A percentile compares a stretch with the other conserved stretches of the same genome.
Evolutionary conservation across 306 rosid genomes (phyloP).

Genomic region (Malus sylvestris): DNA sequence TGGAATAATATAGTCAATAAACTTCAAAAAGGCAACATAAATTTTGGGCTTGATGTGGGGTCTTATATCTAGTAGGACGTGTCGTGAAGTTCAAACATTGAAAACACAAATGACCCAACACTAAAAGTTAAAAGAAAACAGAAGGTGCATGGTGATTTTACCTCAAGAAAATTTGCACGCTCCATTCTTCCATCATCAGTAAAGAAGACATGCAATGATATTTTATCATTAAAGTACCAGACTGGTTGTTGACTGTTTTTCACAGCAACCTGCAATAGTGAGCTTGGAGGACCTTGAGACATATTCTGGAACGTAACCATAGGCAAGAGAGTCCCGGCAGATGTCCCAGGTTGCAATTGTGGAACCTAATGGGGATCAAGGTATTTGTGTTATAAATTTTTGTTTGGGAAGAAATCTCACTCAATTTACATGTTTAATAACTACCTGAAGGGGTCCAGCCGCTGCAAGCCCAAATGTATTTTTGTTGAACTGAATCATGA

Average conservation of each 20-base stretch:
- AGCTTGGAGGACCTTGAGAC: slow-evolving; percentile 97
- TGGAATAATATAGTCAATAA: neutral
- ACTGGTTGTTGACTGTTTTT: slow-evolving; percentile 93
- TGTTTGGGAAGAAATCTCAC: slow-evolving; percentile 4
- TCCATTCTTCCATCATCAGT: slow-evolving; percentile 97
- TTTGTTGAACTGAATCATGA: slow-evolving; percentile 98
- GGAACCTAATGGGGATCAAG: slow-evolving; percentile 54
- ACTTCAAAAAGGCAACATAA: neutral
- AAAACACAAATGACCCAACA: neutral
- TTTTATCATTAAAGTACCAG: slow-evolving; percentile 86
- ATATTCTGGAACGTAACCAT: slow-evolving; percentile 86
- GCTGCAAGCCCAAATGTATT: slow-evolving; percentile 94
- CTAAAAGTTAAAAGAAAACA: neutral
- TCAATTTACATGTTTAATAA: neutral
- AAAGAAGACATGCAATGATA: slow-evolving; percentile 61
- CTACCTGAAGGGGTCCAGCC: slow-evolving; percentile 85
- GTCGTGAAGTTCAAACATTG: neutral
- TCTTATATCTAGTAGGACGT: neutral
- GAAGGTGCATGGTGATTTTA: slow-evolving; percentile 17
- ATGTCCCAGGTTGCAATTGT: slow-evolving; percentile 72
- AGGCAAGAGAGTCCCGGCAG: slow-evolving; percentile 64
- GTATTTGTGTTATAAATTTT: slow-evolving; percentile 5
- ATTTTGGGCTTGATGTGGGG: neutral
- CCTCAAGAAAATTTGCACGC: slow-evolving; percentile 88
- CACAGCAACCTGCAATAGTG: slow-evolving; percentile 82